Evolutionary conservation across 164 flowering plant genomes (phyloP), one percentile per base, ranked within the genome.

Genomic region (Magnolia kwangsiensis): DNA sequence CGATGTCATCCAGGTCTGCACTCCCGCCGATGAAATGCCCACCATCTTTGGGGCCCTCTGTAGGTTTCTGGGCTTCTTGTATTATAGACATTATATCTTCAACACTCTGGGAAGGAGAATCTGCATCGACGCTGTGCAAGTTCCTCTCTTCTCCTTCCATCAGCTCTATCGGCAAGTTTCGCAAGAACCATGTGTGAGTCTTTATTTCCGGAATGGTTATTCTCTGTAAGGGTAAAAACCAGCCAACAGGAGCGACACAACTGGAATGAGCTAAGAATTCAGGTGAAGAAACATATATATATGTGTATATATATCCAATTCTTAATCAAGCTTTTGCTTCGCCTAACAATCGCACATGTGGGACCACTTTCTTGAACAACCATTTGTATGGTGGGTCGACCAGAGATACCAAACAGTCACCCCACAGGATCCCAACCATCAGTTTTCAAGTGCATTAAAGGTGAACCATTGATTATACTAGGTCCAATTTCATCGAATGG

Each of bases 1-100:
- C 95, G 45, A 89, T 49, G n/a, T 90, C 94, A 79, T 93, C 97
- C 19, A 91, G 79, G 73, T 90, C 95, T 89, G 88, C 86, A 85
- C 93, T 88, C 7, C 89, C 90, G 4, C 87, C 89, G 10, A 87
- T 11, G 7, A 85, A 79, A 7, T 18, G 69, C 66, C 85, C 88
- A 55, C 86, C 85, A 65, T 71, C 13, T 67, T 78, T 86, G 18
- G 80, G 80, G 11, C 84, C 88, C 7, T 82, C 88, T 7, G 27
- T 81, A 1, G 90, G 78, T 31, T 79, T 88, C 45, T 83, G 69
- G 1, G 99, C 99, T 83, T 96, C 99, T 55, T 91, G 86, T 76
- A 92, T 75, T 71, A 94, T 86, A 0, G 85, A 59, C 81, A 89
- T 51, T 75, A 91, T 85, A 7, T 93, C 94, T 78, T 92, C 99